Base-by-base conservation (phyloP, 495 filamentous ascomycete genomes). In the Trypethelium eluteriae region DNA sequence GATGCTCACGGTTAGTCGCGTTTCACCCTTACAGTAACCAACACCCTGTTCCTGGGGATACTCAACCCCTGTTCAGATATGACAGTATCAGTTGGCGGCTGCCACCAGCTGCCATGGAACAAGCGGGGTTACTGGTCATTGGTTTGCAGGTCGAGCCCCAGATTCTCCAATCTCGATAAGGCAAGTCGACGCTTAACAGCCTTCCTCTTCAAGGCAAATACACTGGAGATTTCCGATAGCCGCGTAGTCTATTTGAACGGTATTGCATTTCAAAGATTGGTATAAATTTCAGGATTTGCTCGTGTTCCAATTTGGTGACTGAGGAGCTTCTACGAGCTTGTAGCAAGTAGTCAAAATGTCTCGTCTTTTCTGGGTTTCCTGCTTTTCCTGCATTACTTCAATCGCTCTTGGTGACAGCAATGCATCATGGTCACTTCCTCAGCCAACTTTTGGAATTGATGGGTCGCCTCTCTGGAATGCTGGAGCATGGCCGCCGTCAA, bases 401-500 rank as follows among this genome's bases (percentile, higher is more conserved):
- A 36, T 59, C 36, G 53, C 53, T 14, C 14, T 59, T 7, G 53
- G 25, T 36, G 11, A 34, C 5, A 59, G 32, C 32, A 59, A 59
- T 36, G 53, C n/a, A 59, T 59, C 53, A 59, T 59, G 53, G 53
- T 7, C 53, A 36, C 53, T 36, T 10, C 53, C 53, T 59, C 53
- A 18, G 32, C 53, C 53, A 36, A 59, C 53, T 14, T 59, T 59
- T 36, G 53, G 25, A 59, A 10, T 32, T 14, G 53, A 59, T 59
- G 53, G 53, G 14, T 11, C 18, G 7, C 25, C 53, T 7, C 32
- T 59, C 38, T 66, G 64, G 47, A 35, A 34, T 14, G 64, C 53
- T 53, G 72, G 70, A 67, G 62, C 68, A 65, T 77, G 75, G 75
- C 75, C 75, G 25, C 70, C 70, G 5, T 69, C 72, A 25, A 70